Percentiles rank a stretch among this genome's conserved stretches.
phyloP scores from a whole-genome alignment of 2,329 filamentous ascomycete species.

The Myrmaecium sp. region DNA sequence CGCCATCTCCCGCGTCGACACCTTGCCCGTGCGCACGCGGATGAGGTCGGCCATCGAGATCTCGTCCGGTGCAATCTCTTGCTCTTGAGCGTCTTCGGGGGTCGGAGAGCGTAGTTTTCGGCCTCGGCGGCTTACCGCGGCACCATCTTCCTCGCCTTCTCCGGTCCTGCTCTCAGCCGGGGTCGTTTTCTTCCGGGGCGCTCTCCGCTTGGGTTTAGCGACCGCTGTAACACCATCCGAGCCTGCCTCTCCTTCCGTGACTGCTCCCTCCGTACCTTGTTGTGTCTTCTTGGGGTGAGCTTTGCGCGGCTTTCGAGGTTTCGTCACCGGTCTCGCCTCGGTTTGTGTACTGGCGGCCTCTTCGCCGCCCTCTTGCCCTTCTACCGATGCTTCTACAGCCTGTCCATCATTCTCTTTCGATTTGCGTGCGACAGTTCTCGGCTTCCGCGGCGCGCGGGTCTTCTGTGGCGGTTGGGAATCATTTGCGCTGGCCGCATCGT shows the following conservation, averaged over 20 bases:
- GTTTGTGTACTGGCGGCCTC: no score
- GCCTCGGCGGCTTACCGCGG: constrained; percentile 1
- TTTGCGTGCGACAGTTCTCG: no score
- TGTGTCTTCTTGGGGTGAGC: constrained; percentile 5
- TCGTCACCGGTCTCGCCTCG: constrained; percentile 1
- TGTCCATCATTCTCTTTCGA: constrained; percentile 7
- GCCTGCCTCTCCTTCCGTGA: background rate
- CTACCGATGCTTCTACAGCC: no score
- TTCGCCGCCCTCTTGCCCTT: no score
- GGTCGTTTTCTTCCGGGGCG: background rate
- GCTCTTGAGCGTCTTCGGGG: constrained; percentile 4
- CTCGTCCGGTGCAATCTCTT: constrained; percentile 1
- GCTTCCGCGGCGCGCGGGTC: no score
- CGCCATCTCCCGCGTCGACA: constrained; percentile 58
- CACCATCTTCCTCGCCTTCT: constrained; percentile 1
- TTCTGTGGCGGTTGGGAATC: no score
- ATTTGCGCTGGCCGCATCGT: no score
- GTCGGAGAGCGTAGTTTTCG: no score
- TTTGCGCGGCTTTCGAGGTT: constrained; percentile 5
- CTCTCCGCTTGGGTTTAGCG: background rate
- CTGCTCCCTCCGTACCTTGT: constrained; percentile 4
- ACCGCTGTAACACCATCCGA: background rate
- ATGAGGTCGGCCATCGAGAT: background rate
- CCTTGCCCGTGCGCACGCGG: constrained; percentile 41
- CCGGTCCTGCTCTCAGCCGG: background rate